These are phyloP conservation scores for Erysimum cheiranthoides DNA, from an alignment of 345 rosid genomes.

Conservation along the genomic window DNA sequence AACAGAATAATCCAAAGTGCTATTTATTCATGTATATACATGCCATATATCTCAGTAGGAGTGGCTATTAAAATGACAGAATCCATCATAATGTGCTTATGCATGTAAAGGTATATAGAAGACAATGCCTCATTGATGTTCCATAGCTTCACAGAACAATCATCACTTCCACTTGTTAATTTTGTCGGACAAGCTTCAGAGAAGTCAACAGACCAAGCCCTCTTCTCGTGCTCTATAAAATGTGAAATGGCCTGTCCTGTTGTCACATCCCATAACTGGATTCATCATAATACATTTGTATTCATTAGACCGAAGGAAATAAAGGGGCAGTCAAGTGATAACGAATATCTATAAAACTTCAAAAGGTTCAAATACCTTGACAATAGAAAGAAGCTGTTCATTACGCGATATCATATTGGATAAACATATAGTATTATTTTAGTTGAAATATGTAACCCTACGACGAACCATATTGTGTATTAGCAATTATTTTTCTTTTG, in stretches of 20 bases:
- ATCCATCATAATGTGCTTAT: constrained; percentile 20
- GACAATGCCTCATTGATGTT: constrained; percentile 79
- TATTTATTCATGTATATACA: not conserved
- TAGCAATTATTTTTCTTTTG: no score
- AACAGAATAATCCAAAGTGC: constrained; percentile 1
- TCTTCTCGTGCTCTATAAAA: constrained; percentile 82
- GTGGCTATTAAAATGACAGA: not conserved
- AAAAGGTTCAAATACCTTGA: constrained; percentile 69
- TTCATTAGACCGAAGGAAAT: constrained; percentile 23
- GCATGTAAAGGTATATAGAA: constrained; percentile 29
- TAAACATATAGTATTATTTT: no score
- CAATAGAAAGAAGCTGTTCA: no score
- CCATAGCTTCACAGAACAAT: constrained; percentile 97
- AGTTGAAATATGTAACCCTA: no score
- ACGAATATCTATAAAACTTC: constrained; percentile 16
- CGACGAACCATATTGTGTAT: no score
- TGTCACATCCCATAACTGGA: constrained; percentile 94
- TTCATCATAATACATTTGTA: constrained; percentile 44
- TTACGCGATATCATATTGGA: no score
- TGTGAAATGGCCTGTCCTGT: constrained; percentile 85
- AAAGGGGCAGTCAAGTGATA: constrained; percentile 16
- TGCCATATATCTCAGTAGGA: not conserved
- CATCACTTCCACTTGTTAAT: constrained; percentile 98
- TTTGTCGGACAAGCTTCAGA: constrained; percentile 84
- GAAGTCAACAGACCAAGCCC: constrained; percentile 99